Evolutionary conservation across 805 yeast species (phyloP).

Genomic region (Wickerhamomyces ciferrii): DNA sequence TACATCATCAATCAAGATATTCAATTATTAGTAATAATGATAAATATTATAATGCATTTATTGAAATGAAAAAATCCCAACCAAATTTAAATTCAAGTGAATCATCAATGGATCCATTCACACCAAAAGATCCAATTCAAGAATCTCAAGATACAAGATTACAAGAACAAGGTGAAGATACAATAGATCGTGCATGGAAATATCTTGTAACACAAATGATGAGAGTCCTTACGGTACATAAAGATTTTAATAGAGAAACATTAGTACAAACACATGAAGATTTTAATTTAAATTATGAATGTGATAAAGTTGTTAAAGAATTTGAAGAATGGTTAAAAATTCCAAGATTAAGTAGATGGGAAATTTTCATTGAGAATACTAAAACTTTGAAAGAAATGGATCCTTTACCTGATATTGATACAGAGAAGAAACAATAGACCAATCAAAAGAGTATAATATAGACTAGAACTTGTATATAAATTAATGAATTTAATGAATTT

Average conservation of each 20-base stretch:
- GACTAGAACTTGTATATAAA: no score
- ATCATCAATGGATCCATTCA: constrained; percentile 10
- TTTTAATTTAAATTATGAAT: constrained; percentile 6
- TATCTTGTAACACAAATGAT: constrained; percentile 1
- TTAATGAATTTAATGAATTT: no score
- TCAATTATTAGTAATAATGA: neutral
- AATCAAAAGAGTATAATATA: no score
- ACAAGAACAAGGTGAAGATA: constrained; percentile 6
- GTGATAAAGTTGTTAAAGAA: constrained; percentile 1
- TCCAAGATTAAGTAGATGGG: neutral
- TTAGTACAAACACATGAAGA: constrained; percentile 6
- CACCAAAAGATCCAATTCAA: constrained; percentile 1
- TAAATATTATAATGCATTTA: neutral
- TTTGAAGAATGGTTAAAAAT: neutral
- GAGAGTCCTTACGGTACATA: neutral
- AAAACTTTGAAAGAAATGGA: neutral
- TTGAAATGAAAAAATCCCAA: constrained; percentile 1
- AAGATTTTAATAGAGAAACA: neutral
- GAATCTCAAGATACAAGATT: neutral
- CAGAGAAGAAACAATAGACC: neutral
- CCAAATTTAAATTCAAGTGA: neutral
- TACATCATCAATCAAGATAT: constrained; percentile 2
- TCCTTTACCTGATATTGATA: neutral
- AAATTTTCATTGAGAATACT: neutral
- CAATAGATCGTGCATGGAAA: constrained; percentile 6